Evolutionary conservation across 257 asterid species (phyloP), one percentile per base, ranked within the genome.

Genomic region (Dorcoceras hygrometricum): DNA sequence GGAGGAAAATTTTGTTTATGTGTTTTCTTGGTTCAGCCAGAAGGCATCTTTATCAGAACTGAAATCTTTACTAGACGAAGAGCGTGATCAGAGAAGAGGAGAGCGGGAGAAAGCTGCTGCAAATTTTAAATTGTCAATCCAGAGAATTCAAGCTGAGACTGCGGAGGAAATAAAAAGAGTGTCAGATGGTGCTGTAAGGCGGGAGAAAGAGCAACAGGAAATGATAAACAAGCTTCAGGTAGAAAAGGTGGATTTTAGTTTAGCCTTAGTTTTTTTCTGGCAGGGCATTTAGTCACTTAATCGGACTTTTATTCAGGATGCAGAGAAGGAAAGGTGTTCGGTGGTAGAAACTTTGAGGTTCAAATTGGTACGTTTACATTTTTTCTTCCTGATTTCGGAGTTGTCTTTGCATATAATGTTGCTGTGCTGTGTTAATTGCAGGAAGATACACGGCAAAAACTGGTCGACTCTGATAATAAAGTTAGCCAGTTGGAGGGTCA

Each of bases 181-280:
- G 57, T 84, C 94, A 12, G 96, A 90, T 58, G 80, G 88, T 73
- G 83, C 92, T 51, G 54, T 67, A 74, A 87, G 78, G 75, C 88
- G 95, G 57, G 96, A 88, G 81, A 94, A 90, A 69, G 96, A 94
- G 78, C 95, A 77, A 85, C 95, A 88, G 79, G 99, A 94, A 77
- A 77, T 85, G 77, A 90, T 94, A 72, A 81, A 83, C 73, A 90
- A 94, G 81, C 95, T 94, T 73, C 97, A 90, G 92, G 97, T 87
- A 43, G 26, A 51, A 46, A 71, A 29, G 20, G 76, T 70, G 27
- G 18, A 18, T 68, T 55, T 72, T 36, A 57, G 19, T 55, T 4
- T 76, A 31, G 56, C 29, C 64, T 25, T 74, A 29, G 71, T 27
- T 69, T 67, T 11, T 68, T 39, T 71, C 27, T 23, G 39, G 63